Conservation (phyloP, 768 basidiomycete genomes). For the Ramaria sp. region DNA sequence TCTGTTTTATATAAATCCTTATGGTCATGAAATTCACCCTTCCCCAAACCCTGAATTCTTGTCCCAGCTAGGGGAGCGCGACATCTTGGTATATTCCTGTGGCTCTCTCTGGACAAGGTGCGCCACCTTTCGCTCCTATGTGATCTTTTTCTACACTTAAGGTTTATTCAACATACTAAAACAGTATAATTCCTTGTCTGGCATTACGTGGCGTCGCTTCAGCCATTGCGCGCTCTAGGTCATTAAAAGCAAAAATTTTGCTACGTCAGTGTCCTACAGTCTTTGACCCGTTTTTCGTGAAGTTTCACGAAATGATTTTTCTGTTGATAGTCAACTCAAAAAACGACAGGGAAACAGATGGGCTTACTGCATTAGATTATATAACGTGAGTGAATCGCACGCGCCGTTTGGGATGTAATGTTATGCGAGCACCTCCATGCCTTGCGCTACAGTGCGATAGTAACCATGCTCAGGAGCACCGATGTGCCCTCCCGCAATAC, state of each 20-base stretch:
- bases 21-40: slow-evolving; percentile 88
- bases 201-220: slow-evolving; percentile 71
- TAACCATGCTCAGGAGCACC: slow-evolving; percentile 47
- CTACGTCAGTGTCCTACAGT: slow-evolving; percentile 43
- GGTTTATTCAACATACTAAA: not conserved
- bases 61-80: slow-evolving; percentile 42
- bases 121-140: not conserved
- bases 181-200: slow-evolving; percentile 83
- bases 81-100: slow-evolving; percentile 81
- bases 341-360: slow-evolving; percentile 86
- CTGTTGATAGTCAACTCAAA: slow-evolving; percentile 57
- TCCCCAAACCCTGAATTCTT: slow-evolving; percentile 77
- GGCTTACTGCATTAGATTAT: slow-evolving; percentile 78
- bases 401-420: not conserved
- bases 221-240: slow-evolving; percentile 62
- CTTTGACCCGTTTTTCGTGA: slow-evolving; percentile 8
- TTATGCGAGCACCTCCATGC: not conserved
- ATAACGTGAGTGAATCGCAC: slow-evolving; percentile 39
- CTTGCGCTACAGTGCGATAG: slow-evolving; percentile 42
- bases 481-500: slow-evolving; percentile 34
- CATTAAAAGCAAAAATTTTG: slow-evolving; percentile 72
- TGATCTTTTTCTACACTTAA: not conserved
- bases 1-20: slow-evolving; percentile 82
- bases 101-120: slow-evolving; percentile 94
- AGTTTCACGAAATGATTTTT: not conserved